Conservation (phyloP, 73 alveolate genomes). For the Tetrahymena elliotti region DNA sequence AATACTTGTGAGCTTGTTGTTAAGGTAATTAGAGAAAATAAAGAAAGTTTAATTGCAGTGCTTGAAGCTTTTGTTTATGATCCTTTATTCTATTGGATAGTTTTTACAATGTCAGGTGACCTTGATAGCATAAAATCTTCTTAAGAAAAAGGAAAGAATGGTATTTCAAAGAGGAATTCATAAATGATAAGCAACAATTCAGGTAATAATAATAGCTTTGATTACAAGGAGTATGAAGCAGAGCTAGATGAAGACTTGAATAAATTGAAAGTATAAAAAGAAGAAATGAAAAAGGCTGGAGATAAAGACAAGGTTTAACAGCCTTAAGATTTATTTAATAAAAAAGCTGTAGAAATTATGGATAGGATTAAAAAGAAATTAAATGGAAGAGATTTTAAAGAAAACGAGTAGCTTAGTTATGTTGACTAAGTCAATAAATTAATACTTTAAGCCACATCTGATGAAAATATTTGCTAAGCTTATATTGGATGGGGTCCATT, state of each 20-base stretch:
- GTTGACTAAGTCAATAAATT: conserved; percentile 27
- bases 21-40: conserved; percentile 90
- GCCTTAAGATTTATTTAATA: conserved; percentile 38
- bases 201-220: neutral
- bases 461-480: conserved; percentile 39
- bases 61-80: conserved; percentile 96
- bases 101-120: conserved; percentile 62
- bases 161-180: neutral
- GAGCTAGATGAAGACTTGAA: neutral
- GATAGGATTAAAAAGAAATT: conserved; percentile 37
- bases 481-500: conserved; percentile 47
- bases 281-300: conserved; percentile 27
- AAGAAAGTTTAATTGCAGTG: conserved; percentile 93
- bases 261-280: neutral
- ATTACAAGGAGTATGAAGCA: neutral
- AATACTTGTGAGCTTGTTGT: conserved; percentile 93
- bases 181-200: neutral
- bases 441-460: conserved; percentile 28
- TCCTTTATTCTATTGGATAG: conserved; percentile 89
- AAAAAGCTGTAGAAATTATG: conserved; percentile 33
- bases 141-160: neutral
- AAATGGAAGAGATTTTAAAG: conserved; percentile 41
- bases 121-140: conserved; percentile 48
- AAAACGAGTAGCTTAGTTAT: conserved; percentile 15
- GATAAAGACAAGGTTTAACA: conserved; percentile 10